Evolutionary conservation across 495 filamentous ascomycete species (phyloP), one percentile per base, ranked within the genome.

Genomic region (Penicillium riverlandense): DNA sequence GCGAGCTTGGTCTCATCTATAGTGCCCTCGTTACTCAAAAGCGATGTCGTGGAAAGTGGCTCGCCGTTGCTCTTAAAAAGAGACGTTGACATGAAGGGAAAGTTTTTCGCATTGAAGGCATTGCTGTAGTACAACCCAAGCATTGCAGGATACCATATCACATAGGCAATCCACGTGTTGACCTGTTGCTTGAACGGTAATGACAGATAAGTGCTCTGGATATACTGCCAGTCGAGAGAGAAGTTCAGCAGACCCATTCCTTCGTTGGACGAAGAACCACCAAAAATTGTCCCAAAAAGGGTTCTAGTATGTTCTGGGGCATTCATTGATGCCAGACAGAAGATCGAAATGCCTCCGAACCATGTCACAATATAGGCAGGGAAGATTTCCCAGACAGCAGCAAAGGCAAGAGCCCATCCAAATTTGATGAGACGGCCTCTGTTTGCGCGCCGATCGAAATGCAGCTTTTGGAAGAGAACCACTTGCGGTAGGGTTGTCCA

Each of bases 141-240:
- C 58, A 76, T 67, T 7, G 61, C 53, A 6, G 55, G 48, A 38
- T 64, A 67, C 44, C 72, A 73, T 11, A 69, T 55, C 2, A 65
- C 28, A 31, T 65, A 67, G n/a, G 71, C 75, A 14, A 73, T 63
- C 55, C 61, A 61, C 10, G 55, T 61, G 44, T 74, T 74, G 9
- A 72, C 28, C 33, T 62, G 61, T 37, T 53, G 52, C 29, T 58
- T 55, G 33, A 58, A 58, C 22, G 35, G 60, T 50, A 44, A 55
- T 32, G 38, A 67, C 34, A 36, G 61, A 57, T 47, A 52, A 16
- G 41, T 40, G 58, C 35, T 72, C 49, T 29, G 57, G 14, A 74
- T 65, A 38, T 76, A 76, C 37, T 76, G 67, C 72, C 72, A 76
- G 53, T 76, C 72, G n/a, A 76, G 58, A 6, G 58, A 61, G 27